Base-by-base conservation (phyloP, 2,329 filamentous ascomycete genomes). In the Aspergillus calidoustus region DNA sequence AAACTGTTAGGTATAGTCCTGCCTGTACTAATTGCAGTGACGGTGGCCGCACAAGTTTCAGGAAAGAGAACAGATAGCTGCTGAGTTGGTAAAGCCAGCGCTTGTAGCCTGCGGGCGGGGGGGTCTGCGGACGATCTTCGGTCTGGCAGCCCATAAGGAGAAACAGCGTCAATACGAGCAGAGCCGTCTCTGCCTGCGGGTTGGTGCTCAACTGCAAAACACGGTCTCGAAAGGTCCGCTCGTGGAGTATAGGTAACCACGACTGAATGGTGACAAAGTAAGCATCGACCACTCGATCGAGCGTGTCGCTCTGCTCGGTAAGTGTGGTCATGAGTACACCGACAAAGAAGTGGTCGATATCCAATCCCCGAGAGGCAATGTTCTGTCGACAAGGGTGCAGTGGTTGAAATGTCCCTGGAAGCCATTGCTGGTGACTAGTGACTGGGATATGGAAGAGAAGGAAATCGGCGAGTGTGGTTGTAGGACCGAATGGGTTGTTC, bases 221-320 rank as follows among this genome's bases (percentile, higher is more conserved):
- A 17, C 55, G 43, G 9, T 48, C 38, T 15, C 55, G 60, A 22
- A 62, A 55, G 17, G 41, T 19, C 17, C 23, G 17, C 17, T 59
- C 60, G 9, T 53, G 28, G 28, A 59, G 25, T 3, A 59, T 38
- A 1, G 60, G 44, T 17, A 62, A 34, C 55, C 60, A 62, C 3
- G 60, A 46, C 25, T 62, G 60, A 19, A 59, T 62, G 7, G 54
- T 15, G 9, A 9, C 22, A n/a, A 59, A 62, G 30, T 62, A 62
- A 3, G 34, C 30, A 0, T 25, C 22, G 1, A 55, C 25, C 3
- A 55, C 23, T 15, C 4, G 4, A 7, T 38, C 28, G 6, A 48
- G 11, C 7, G 54, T 3, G 1, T 23, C 25, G 11, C 38, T 11
- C 3, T 38, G 54, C n/a, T 56, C 28, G 13, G 43, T 17, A 17